phyloP scores from a whole-genome alignment of 768 basidiomycete genomes.

The Cystofilobasidium bisporidii region DNA sequence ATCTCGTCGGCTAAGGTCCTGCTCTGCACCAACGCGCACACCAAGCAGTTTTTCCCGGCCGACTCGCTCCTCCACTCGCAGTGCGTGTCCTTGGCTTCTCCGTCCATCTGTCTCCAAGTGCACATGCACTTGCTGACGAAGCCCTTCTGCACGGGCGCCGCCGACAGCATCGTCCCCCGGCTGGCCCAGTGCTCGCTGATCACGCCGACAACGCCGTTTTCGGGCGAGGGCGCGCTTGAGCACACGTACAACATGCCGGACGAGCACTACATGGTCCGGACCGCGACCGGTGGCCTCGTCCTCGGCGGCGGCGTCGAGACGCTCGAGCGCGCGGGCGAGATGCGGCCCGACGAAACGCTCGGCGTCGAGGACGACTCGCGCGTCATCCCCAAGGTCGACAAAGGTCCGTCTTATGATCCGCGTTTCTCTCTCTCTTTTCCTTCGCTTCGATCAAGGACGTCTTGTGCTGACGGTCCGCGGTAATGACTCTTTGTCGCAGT shows the following conservation, averaged over 20 bases:
- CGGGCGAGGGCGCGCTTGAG: conserved; percentile 25
- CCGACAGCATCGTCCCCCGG: conserved; percentile 28
- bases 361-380: conserved; percentile 28
- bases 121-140: no score
- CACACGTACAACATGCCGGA: conserved; percentile 32
- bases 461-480: no score
- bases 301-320: conserved; percentile 25
- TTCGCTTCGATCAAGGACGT: no score
- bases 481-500: no score
- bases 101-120: no score
- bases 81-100: neutral
- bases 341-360: conserved; percentile 17
- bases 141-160: no score
- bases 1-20: neutral
- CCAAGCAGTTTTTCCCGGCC: conserved; percentile 15
- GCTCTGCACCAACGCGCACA: conserved; percentile 17
- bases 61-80: neutral
- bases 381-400: conserved; percentile 6
- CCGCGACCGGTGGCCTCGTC: conserved; percentile 29
- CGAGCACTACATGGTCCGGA: conserved; percentile 30
- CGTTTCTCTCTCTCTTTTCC: neutral
- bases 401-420: neutral
- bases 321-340: conserved; percentile 20
- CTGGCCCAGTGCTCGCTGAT: conserved; percentile 32
- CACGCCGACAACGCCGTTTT: conserved; percentile 30